Conservation (phyloP, 371 early-diverging fungal genomes). For the Dichotomocladium elegans region DNA sequence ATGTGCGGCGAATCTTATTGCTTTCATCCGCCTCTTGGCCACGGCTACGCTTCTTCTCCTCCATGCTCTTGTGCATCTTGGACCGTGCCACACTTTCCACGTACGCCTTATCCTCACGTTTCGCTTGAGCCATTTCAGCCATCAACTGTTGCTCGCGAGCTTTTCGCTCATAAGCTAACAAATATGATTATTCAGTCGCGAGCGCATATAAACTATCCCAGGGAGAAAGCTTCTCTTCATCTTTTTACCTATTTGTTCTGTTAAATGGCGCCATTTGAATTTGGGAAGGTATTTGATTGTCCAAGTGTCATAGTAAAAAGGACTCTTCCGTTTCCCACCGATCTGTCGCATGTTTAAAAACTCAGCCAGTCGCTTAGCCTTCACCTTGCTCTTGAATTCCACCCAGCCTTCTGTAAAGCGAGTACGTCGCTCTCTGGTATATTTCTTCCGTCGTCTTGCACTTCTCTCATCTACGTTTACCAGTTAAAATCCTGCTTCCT, state of each 20-base stretch:
- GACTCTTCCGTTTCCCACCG: slow-evolving; percentile 79
- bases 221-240: too few relatives aligned
- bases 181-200: not conserved
- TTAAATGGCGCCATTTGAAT: slow-evolving; percentile 95
- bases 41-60: slow-evolving; percentile 36
- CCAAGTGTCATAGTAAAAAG: slow-evolving; percentile 93
- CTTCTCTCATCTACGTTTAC: slow-evolving; percentile 45
- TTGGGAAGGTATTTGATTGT: slow-evolving; percentile 92
- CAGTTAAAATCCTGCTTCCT: not conserved
- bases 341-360: slow-evolving; percentile 78
- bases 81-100: slow-evolving; percentile 80
- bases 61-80: slow-evolving; percentile 80
- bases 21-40: slow-evolving; percentile 11
- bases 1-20: slow-evolving; percentile 48
- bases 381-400: slow-evolving; percentile 88
- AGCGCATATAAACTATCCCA: too few relatives aligned
- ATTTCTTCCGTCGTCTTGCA: slow-evolving; percentile 60
- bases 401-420: slow-evolving; percentile 96
- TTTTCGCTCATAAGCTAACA: slow-evolving; percentile 73
- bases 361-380: slow-evolving; percentile 77
- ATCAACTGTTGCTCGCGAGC: slow-evolving; percentile 79
- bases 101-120: slow-evolving; percentile 82
- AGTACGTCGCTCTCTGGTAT: slow-evolving; percentile 71
- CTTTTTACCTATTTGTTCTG: slow-evolving; percentile 80
- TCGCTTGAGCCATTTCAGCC: slow-evolving; percentile 83